phyloP scores from a whole-genome alignment of 768 basidiomycete species.

The Lanmaoa pseudosensibilis region DNA sequence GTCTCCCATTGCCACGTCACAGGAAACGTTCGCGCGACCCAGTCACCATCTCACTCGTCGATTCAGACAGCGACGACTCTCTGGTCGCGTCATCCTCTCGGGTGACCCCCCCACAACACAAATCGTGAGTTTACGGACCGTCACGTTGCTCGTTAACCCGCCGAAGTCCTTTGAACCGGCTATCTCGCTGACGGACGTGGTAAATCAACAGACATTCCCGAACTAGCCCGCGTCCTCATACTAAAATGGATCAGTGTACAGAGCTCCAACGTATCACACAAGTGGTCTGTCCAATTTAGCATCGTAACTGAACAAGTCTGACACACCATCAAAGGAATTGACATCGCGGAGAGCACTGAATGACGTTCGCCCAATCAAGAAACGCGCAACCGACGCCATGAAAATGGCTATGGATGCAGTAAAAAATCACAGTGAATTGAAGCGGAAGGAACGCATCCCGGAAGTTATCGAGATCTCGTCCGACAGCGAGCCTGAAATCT shows the following conservation, averaged over 20 bases:
- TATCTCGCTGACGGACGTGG: not conserved
- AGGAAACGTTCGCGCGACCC: conserved; percentile 12
- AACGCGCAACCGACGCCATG: conserved; percentile 19
- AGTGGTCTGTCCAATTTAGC: conserved; percentile 10
- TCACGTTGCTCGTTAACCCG: not conserved
- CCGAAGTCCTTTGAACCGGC: not conserved
- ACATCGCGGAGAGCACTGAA: conserved; percentile 11
- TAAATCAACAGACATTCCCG: not conserved
- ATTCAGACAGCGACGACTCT: conserved; percentile 15
- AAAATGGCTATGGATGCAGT: conserved; percentile 17
- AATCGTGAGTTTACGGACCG: conserved; percentile 4
- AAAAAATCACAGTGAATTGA: conserved; percentile 11
- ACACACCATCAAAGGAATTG: conserved; percentile 25
- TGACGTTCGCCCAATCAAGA: conserved; percentile 20
- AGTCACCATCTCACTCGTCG: conserved; percentile 17
- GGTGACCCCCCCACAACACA: not conserved
- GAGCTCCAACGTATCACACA: conserved; percentile 28
- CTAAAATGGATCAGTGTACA: conserved; percentile 8
- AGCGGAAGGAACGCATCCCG: conserved; percentile 18
- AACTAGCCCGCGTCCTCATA: not conserved
- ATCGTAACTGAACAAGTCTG: not conserved
- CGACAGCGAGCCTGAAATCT: conserved; percentile 30
- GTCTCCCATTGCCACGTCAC: conserved; percentile 6
- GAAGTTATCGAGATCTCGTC: conserved; percentile 30
- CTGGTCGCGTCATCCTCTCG: conserved; percentile 1